phyloP scores from a whole-genome alignment of 495 filamentous ascomycete genomes.

The Lophium mytilinum region DNA sequence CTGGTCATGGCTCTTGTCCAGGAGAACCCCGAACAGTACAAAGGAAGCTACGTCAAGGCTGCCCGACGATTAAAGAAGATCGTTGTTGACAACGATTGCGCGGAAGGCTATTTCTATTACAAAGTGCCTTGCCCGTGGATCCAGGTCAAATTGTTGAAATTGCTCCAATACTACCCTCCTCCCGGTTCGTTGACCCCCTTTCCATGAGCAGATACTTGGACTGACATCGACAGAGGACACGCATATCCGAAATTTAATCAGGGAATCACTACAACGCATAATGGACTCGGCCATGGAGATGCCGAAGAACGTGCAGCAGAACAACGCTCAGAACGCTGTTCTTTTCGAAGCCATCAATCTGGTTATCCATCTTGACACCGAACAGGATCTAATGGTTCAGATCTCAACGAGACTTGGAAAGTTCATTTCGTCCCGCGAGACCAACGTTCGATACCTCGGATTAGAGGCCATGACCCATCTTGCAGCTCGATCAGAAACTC shows the following conservation, averaged over 20 bases:
- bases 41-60: constrained; percentile 87
- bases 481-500: constrained; percentile 84
- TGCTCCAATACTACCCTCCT: constrained; percentile 94
- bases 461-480: constrained; percentile 98
- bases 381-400: constrained; percentile 91
- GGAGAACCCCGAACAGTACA: constrained; percentile 87
- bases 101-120: constrained; percentile 91
- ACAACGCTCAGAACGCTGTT: constrained; percentile 97
- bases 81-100: constrained; percentile 78
- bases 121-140: constrained; percentile 99
- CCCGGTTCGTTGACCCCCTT: constrained; percentile 55
- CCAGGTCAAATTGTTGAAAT: constrained; percentile 83
- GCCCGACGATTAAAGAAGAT: constrained; percentile 82
- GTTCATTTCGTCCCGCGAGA: constrained; percentile 94
- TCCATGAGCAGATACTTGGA: background rate
- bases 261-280: constrained; percentile 83
- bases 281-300: constrained; percentile 84
- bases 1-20: constrained; percentile 93
- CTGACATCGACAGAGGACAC: constrained; percentile 60
- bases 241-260: constrained; percentile 83
- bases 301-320: constrained; percentile 98
- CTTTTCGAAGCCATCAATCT: constrained; percentile 98
- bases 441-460: constrained; percentile 94
- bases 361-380: constrained; percentile 96
- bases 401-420: constrained; percentile 90